Conservation (phyloP, 2,329 filamentous ascomycete genomes). For the Tricladium varicosporioides region DNA sequence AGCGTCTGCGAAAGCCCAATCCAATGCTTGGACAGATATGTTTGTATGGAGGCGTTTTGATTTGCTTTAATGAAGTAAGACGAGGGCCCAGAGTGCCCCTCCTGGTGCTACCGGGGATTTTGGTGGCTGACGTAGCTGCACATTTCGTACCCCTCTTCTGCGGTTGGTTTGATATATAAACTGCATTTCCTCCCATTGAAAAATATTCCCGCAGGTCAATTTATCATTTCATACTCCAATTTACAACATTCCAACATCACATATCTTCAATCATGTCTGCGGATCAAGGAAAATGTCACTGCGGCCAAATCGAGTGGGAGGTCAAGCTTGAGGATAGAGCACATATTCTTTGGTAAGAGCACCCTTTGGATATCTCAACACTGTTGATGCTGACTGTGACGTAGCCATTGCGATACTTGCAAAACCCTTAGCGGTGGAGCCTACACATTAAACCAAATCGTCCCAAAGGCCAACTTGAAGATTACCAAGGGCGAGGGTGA, state of each 20-base stretch:
- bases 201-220: not conserved
- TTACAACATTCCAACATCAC: not conserved
- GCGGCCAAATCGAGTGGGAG: constrained; percentile 51
- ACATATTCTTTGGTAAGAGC: constrained; percentile 37
- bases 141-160: too few species aligned
- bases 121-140: too few species aligned
- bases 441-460: constrained; percentile 54
- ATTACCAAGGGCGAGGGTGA: constrained; percentile 53
- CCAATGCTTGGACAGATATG: too few species aligned
- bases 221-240: not conserved
- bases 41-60: too few species aligned
- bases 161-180: too few species aligned
- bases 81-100: too few species aligned
- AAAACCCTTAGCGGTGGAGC: constrained; percentile 66
- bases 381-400: not conserved
- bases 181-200: too few species aligned
- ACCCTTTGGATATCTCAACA: not conserved
- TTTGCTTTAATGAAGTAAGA: too few species aligned
- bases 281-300: constrained; percentile 49
- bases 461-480: constrained; percentile 41
- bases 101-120: too few species aligned
- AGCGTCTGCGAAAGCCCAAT: too few species aligned
- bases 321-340: constrained; percentile 46
- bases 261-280: constrained; percentile 8
- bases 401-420: constrained; percentile 56